Evolutionary conservation across 495 filamentous ascomycete genomes (phyloP), one percentile per base, ranked within the genome.

Genomic region (Podospora appendiculata): DNA sequence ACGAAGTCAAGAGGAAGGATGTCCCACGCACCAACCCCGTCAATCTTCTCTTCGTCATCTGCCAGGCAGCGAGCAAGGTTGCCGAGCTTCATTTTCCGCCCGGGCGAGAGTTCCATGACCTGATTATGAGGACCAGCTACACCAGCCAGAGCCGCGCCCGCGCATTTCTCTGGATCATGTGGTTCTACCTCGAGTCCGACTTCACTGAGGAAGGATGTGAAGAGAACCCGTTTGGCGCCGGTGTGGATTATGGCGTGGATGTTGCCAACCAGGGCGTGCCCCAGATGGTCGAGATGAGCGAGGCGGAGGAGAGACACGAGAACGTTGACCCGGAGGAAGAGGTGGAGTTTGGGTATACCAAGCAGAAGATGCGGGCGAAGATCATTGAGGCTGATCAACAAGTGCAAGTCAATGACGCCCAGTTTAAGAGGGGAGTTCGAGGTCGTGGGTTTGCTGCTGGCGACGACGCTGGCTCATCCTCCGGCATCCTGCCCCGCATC

Each of bases 121-220:
- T 98, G 4, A 85, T 98, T 55, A 96, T 96, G 90, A 80, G 89
- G 58, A 82, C 82, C 3, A 86, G 86, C 17, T 75, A 90, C 25
- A 91, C 86, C 48, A 96, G 91, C 64, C 71, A 76, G 60, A 92
- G 86, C 60, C 80, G 93, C 51, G 93, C 94, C 0, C 86, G 71
- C 48, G 92, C 91, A 1, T 98, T 98, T 63, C 70, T 98, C 13
- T 98, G 93, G 93, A 67, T 98, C 54, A 96, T 98, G 84, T 98
- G 93, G 93, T 95, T 89, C 75, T 97, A 98, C 67, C 75, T 97
- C n/a, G 94, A 98, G 70, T 92, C 91, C 47, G 88, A 97, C 64
- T 96, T 95, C 61, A 84, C 84, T 5, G 76, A 80, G 45, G 86
- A 96, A 55, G 88, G 85, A 49, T 88, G 89, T 39, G 71, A 84